Base-by-base conservation (phyloP, 306 rosid species). In the Gastrolobium villosum region DNA sequence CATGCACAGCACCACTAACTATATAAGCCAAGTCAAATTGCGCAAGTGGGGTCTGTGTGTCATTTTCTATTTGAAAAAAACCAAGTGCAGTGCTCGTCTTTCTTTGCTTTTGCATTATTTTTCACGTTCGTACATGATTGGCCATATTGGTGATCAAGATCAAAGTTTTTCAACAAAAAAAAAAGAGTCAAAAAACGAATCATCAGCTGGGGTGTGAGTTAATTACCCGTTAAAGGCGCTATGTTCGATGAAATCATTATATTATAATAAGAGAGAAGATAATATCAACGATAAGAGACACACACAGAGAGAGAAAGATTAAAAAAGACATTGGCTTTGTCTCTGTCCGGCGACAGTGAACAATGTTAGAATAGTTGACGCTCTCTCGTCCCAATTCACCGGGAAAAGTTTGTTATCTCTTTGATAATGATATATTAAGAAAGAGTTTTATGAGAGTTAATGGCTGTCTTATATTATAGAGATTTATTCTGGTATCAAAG, bases 11-110 rank as follows among this genome's bases (percentile, higher is more conserved):
- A 44, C 57, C 5, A 8, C 45, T 20, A 20, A 36, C 15, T 30
- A 45, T 10, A 5, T 37, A 40, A 31, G 3, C 6, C 7, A 46
- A 83, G 81, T 80, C 83, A 83, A 80, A 45, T 7, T 4, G 54
- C 3, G 31, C 59, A 66, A 68, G 71, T n/a, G 74, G 77, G 8
- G 73, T 49, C 15, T 11, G 2, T 37, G 41, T 6, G 75, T 65
- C 80, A 7, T 43, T 54, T 40, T 75, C 60, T 6, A 40, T 34
- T 41, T 1, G 7, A 20, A 32, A 59, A 30, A 28, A 36, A 32
- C 35, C 55, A 73, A 10, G 62, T 49, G 48, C n/a, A 28, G 63
- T 28, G 26, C 14, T 69, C 3, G 49, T 50, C 52, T 32, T 62
- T 63, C 10, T 10, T 28, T 34, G 13, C 34, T 2, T 32, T 15